Evolutionary conservation across 2,329 filamentous ascomycete genomes (phyloP).

Genomic region (Pyrenophora tritici-repentis): DNA sequence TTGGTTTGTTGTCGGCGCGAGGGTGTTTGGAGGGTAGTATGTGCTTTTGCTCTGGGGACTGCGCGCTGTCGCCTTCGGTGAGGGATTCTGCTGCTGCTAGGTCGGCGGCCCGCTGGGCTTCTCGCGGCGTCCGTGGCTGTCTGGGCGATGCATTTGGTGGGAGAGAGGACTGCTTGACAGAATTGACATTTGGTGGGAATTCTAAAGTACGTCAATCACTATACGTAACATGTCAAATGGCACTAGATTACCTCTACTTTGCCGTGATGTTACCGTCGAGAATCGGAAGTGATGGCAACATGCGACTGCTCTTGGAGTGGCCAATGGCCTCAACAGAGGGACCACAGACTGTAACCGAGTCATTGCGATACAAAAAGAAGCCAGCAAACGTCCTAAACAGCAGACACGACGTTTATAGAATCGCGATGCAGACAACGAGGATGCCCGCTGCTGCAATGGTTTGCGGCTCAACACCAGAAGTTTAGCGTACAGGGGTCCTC

Average conservation of each 20-base stretch:
- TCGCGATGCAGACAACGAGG: not conserved
- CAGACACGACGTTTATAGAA: not conserved
- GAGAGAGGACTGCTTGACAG: constrained; percentile 24
- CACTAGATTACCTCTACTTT: constrained; percentile 33
- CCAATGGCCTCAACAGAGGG: constrained; percentile 50
- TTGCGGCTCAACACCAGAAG: constrained; percentile 40
- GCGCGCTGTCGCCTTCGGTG: constrained; percentile 42
- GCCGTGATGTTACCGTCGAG: constrained; percentile 40
- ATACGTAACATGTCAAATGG: not conserved
- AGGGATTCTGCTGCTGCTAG: constrained; percentile 42
- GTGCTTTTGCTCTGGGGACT: constrained; percentile 30
- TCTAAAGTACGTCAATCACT: constrained; percentile 9
- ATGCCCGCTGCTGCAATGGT: constrained; percentile 16
- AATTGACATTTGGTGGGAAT: constrained; percentile 36
- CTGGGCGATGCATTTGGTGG: constrained; percentile 26
- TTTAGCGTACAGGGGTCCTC: constrained; percentile 44
- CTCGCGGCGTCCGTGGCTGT: constrained; percentile 41
- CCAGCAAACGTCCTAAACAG: not conserved
- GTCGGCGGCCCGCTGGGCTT: constrained; percentile 35
- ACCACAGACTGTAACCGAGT: constrained; percentile 43
- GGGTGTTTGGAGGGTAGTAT: constrained; percentile 24
- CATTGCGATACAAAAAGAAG: constrained; percentile 29
- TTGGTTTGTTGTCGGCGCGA: constrained; percentile 9
- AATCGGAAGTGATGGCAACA: constrained; percentile 49
- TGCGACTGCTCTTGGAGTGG: constrained; percentile 43